These are phyloP conservation scores for Protostelium mycophagum DNA, from an alignment of 78 protist species.

Conservation along the genomic window DNA sequence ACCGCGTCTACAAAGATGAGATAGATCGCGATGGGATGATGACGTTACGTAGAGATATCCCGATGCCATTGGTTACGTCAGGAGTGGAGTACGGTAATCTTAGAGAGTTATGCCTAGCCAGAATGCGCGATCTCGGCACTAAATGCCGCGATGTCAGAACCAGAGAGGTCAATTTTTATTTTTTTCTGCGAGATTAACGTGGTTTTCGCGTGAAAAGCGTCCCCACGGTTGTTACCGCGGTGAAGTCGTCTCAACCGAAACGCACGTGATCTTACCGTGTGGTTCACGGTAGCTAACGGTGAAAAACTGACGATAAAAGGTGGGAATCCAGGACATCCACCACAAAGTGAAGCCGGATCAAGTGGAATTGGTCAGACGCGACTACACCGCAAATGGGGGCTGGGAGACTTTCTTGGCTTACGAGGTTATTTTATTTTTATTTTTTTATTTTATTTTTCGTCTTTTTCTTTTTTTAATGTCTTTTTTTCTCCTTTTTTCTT, in stretches of 20 bases:
- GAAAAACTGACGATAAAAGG: conserved; percentile 41
- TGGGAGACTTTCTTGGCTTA: conserved; percentile 95
- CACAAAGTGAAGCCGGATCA: conserved; percentile 65
- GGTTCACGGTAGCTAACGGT: background rate
- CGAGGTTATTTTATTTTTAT: too few relatives aligned
- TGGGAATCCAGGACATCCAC: conserved; percentile 81
- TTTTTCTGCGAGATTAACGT: too few relatives aligned
- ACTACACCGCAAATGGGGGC: conserved; percentile 90
- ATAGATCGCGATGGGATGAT: too few relatives aligned
- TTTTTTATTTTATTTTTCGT: too few relatives aligned
- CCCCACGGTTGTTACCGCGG: background rate
- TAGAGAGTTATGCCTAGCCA: conserved; percentile 77
- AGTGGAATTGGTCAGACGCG: conserved; percentile 93
- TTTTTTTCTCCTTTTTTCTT: too few relatives aligned
- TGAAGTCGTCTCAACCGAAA: background rate
- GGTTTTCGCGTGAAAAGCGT: background rate
- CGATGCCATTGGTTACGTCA: conserved; percentile 88
- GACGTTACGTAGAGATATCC: too few relatives aligned
- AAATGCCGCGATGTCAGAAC: conserved; percentile 82
- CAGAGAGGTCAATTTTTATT: conserved; percentile 54
- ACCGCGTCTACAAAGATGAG: too few relatives aligned
- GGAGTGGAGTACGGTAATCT: conserved; percentile 95
- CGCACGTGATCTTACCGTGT: too few relatives aligned
- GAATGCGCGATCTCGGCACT: conserved; percentile 75
- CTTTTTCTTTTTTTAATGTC: too few relatives aligned